Evolutionary conservation across 2,329 filamentous ascomycete species (phyloP).

Genomic region (Botryosphaeria dothidea): DNA sequence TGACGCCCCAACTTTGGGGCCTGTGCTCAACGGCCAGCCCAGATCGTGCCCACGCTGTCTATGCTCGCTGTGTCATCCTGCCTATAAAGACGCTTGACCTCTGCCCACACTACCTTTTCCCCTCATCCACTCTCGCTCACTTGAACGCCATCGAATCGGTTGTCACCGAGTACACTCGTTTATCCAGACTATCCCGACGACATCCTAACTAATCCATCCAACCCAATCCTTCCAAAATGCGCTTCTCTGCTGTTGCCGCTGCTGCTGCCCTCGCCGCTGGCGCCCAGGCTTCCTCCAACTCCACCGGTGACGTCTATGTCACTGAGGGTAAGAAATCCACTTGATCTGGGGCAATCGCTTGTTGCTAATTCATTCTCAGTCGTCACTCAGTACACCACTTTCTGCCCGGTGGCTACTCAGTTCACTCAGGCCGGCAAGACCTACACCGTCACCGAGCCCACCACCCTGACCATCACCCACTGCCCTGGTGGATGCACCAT

Average conservation of each 20-base stretch:
- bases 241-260: slow-evolving; percentile 35
- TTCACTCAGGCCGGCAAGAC: slow-evolving; percentile 32
- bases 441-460: slow-evolving; percentile 35
- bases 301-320: slow-evolving; percentile 26
- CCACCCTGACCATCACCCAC: slow-evolving; percentile 33
- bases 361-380: slow-evolving; percentile 4
- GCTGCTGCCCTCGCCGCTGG: slow-evolving; percentile 33
- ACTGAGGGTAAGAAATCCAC: slow-evolving; percentile 24
- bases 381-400: slow-evolving; percentile 27
- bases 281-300: slow-evolving; percentile 26
- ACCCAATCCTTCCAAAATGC: slow-evolving; percentile 41
- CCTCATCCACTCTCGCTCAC: slow-evolving; percentile 39
- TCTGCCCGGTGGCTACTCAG: slow-evolving; percentile 29
- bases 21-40: slow-evolving; percentile 7
- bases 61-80: slow-evolving; percentile 15
- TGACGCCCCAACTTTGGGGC: neutral
- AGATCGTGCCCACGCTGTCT: neutral
- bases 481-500: slow-evolving; percentile 23
- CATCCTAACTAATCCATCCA: slow-evolving; percentile 29
- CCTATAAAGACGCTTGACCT: slow-evolving; percentile 38
- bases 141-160: slow-evolving; percentile 35
- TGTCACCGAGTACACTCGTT: slow-evolving; percentile 44
- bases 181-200: slow-evolving; percentile 23
- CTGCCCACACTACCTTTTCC: slow-evolving; percentile 23
- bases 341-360: neutral